Evolutionary conservation across 2,329 filamentous ascomycete genomes (phyloP), one percentile per base, ranked within the genome.

Genomic region (Penicillium thymicola): DNA sequence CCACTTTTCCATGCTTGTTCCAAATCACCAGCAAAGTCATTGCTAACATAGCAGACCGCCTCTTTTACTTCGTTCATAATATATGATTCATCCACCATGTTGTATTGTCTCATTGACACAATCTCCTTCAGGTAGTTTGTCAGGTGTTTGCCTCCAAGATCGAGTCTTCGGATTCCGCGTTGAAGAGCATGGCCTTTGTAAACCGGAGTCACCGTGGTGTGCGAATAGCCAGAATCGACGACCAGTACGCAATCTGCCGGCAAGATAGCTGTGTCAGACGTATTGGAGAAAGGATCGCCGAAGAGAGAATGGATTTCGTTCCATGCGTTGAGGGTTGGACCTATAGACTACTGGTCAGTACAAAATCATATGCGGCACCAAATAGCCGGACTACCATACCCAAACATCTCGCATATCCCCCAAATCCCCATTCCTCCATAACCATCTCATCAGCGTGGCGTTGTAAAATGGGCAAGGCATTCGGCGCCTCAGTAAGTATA

Each of bases 41-140:
- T 77, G 2, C 89, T 89, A 11, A 97, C 86, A 66, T 89, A 97
- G 70, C 90, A 96, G 0, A 89, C 86, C 5, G 88, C 82, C 71
- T 99, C 94, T 70, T 99, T 99, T 74, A 97, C 92, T 72, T 97
- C 90, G 67, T 96, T 96, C 71, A 97, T 91, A 49, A 97, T 88
- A 72, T 95, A 88, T 0, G 89, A 88, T 67, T 99, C 94, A 72
- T 96, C 92, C 60, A 94, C 86, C 85, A 99, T 92, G 71, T 97
- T 93, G 74, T 95, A 96, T 69, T 97, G 92, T 7, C 94, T 88
- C 14, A 95, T 82, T 1, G 92, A 97, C 18, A 97, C 85, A 16
- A 96, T 82, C 55, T 94, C 89, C 46, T 94, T 93, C 34, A 99
- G 81, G 71, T 96, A 89, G 72, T 97, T 97, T 23, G 93, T 97